These are phyloP conservation scores for Haplosporangium sp. DNA, from an alignment of 371 early-diverging fungal genomes.

Conservation along the genomic window DNA sequence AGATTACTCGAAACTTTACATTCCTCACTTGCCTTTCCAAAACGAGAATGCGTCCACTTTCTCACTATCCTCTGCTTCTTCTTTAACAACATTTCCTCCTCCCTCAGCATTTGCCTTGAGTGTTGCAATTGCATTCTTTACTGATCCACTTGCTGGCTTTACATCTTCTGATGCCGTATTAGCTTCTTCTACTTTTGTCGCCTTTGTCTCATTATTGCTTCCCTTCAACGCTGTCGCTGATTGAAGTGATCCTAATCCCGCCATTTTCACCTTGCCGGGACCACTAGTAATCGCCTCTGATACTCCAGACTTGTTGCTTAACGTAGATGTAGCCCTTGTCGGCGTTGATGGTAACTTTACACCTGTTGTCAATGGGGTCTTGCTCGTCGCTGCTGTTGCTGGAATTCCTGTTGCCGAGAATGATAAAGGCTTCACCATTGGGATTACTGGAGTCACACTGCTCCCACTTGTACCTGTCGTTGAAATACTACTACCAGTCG, in stretches of 20 bases:
- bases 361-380: background rate
- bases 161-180: slow-evolving; percentile 14
- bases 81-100: background rate
- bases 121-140: slow-evolving; percentile 39
- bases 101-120: slow-evolving; percentile 15
- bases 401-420: slow-evolving; percentile 7
- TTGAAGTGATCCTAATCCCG: slow-evolving; percentile 28
- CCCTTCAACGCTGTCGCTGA: slow-evolving; percentile 13
- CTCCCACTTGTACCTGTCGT: background rate
- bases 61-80: slow-evolving; percentile 19
- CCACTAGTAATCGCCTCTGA: background rate
- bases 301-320: background rate
- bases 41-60: slow-evolving; percentile 47
- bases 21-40: slow-evolving; percentile 36
- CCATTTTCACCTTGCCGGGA: slow-evolving; percentile 13
- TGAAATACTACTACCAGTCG: background rate
- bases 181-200: background rate
- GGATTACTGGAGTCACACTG: slow-evolving; percentile 20
- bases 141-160: slow-evolving; percentile 41
- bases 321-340: background rate
- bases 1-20: too few species aligned
- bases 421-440: slow-evolving; percentile 25
- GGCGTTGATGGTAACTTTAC: background rate
- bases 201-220: background rate
- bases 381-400: background rate